Evolutionary conservation across 345 rosid genomes (phyloP).

Genomic region (Abelmoschus esculentus): DNA sequence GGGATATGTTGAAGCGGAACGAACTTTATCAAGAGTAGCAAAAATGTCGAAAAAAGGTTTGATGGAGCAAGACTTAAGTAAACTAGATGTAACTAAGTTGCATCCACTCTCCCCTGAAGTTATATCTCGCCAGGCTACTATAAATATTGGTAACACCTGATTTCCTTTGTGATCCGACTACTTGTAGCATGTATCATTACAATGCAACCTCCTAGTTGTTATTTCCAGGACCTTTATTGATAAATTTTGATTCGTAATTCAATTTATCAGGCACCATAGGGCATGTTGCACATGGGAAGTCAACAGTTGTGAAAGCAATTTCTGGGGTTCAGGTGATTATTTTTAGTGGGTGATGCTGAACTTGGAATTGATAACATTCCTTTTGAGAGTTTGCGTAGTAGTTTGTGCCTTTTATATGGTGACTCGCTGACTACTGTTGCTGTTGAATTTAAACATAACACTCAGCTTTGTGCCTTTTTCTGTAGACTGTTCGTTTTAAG

Average conservation of each 20-base stretch:
- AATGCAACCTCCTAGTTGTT: neutral
- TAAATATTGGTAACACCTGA: constrained; percentile 58
- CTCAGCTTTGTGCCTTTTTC: neutral
- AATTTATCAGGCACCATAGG: constrained; percentile 71
- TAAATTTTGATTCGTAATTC: neutral
- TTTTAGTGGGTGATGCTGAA: neutral
- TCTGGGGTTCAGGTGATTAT: constrained; percentile 89
- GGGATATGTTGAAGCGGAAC: neutral
- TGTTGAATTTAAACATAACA: neutral
- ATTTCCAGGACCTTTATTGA: neutral
- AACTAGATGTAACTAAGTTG: constrained; percentile 69
- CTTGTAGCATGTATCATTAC: neutral
- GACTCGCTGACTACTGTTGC: too few species aligned
- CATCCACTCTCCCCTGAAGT: constrained; percentile 98
- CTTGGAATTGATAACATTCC: neutral
- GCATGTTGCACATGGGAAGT: constrained; percentile 98
- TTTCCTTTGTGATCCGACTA: neutral
- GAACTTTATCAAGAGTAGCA: neutral
- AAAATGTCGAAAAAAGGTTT: constrained; percentile 86
- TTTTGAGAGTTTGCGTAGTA: neutral
- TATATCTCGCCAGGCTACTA: constrained; percentile 95
- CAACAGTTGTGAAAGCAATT: constrained; percentile 91
- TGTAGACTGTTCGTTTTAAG: constrained; percentile 82
- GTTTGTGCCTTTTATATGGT: neutral
- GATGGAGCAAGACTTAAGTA: constrained; percentile 87